Base-by-base conservation (phyloP, 176 grass and related monocot species). In the Poa annua region DNA sequence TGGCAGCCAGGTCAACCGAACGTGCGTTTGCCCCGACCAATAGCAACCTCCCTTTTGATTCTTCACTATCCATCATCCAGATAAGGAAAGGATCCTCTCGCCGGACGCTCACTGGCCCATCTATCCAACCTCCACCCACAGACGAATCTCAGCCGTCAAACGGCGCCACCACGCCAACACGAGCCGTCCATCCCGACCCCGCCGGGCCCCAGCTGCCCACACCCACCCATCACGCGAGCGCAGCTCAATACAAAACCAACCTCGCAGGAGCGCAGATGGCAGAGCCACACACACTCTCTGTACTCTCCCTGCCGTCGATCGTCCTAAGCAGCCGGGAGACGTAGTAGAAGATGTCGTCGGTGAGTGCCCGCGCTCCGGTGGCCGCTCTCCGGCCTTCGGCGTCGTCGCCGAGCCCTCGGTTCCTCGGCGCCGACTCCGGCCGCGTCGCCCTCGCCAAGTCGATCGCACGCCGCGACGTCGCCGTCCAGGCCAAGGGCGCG, bases 401-500 rank as follows among this genome's bases (percentile, higher is more conserved):
- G 15, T 85, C 78, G 2, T 11, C 55, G n/a, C 38, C 33, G 36
- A 83, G 55, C 25, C 67, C 83, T 11, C 85, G 83, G 44, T 92
- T 92, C 69, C 25, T 81, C 21, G 64, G 84, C 34, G n/a, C n/a
- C n/a, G 9, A 75, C 42, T 76, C 82, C 13, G 88, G 80, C 41
- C 81, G 52, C 67, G 68, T 90, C 76, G 82, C 71, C n/a, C 45
- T 64, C 3, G 22, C 41, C 10, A 42, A 66, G 38, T 55, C 84
- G 1, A 32, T 61, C 16, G 64, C 78, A 29, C 42, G 63, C 81
- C 89, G 39, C 14, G 38, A 66, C 68, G 45, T 94, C 61, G 83
- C 75, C 79, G 83, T 90, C 11, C 85, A 90, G 79, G 91, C 91
- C 55, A 90, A 93, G 32, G 91, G 91, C 0, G 67, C 90, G 65